Conservation (phyloP, 441 rosid species). For the Geranium incanum region DNA sequence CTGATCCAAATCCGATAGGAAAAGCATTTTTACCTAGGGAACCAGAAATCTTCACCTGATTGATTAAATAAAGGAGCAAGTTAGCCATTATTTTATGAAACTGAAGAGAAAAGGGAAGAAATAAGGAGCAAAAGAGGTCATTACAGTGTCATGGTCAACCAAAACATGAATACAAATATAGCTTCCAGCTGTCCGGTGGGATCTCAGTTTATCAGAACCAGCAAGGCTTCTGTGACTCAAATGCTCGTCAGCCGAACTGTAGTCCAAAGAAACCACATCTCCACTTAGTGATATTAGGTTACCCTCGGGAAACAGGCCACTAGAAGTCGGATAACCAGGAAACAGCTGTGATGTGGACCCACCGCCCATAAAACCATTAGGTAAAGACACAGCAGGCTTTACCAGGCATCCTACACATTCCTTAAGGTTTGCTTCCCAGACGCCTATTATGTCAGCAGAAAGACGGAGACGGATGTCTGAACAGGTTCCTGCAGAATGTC, state of each 20-base stretch:
- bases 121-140: slow-evolving; percentile 17
- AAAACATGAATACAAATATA: slow-evolving; percentile 43
- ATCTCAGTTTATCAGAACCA: slow-evolving; percentile 25
- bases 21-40: slow-evolving; percentile 40
- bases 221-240: slow-evolving; percentile 24
- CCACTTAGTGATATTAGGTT: slow-evolving; percentile 49
- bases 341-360: slow-evolving; percentile 19
- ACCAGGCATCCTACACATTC: slow-evolving; percentile 30
- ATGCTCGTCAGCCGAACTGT: slow-evolving; percentile 21
- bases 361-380: slow-evolving; percentile 22
- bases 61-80: slow-evolving; percentile 20
- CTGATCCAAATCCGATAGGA: slow-evolving; percentile 71
- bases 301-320: slow-evolving; percentile 52
- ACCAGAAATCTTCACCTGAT: slow-evolving; percentile 62
- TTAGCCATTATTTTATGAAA: slow-evolving; percentile 17
- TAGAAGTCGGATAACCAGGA: slow-evolving; percentile 26
- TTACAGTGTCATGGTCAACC: slow-evolving; percentile 51
- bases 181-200: slow-evolving; percentile 25
- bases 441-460: slow-evolving; percentile 31
- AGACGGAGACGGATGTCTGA: slow-evolving; percentile 52
- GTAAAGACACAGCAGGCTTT: slow-evolving; percentile 25
- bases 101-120: slow-evolving; percentile 7
- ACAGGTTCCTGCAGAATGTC: slow-evolving; percentile 24
- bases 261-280: slow-evolving; percentile 39
- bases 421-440: slow-evolving; percentile 35